Conservation (phyloP, 2,329 filamentous ascomycete species). For the Fusarium drepaniforme region DNA sequence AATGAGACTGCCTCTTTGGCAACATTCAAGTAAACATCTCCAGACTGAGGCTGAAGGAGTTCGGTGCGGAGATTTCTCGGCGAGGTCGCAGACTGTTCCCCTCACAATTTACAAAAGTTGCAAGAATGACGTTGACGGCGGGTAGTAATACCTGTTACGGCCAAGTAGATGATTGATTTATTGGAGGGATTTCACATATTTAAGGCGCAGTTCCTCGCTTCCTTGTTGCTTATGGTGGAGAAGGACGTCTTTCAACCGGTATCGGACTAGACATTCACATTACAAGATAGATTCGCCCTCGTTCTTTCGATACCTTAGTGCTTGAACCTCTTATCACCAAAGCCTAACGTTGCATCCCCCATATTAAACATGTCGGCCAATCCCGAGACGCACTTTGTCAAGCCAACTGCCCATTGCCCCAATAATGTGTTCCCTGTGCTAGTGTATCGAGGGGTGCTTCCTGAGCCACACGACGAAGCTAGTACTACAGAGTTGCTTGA, state of each 20-base stretch:
- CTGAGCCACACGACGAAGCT: conserved; percentile 1
- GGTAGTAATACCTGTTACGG: background rate
- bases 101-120: background rate
- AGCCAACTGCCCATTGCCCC: conserved; percentile 4
- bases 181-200: background rate
- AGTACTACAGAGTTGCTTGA: conserved; percentile 1
- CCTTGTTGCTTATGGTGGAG: background rate
- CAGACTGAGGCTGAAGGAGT: background rate
- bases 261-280: background rate
- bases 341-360: background rate
- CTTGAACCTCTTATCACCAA: background rate
- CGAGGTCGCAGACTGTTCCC: background rate
- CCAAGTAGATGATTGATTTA: background rate
- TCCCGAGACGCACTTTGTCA: conserved; percentile 1
- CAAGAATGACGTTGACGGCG: background rate
- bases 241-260: background rate
- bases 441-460: conserved; percentile 16
- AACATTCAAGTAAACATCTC: background rate
- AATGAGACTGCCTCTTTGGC: background rate
- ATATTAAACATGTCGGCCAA: background rate
- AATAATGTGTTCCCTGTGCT: conserved; percentile 13
- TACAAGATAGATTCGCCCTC: background rate
- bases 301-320: background rate
- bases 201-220: background rate
- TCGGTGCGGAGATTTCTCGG: background rate